Base-by-base conservation (phyloP, 352 stramenopile species). In the Phytophthora fragariae region DNA sequence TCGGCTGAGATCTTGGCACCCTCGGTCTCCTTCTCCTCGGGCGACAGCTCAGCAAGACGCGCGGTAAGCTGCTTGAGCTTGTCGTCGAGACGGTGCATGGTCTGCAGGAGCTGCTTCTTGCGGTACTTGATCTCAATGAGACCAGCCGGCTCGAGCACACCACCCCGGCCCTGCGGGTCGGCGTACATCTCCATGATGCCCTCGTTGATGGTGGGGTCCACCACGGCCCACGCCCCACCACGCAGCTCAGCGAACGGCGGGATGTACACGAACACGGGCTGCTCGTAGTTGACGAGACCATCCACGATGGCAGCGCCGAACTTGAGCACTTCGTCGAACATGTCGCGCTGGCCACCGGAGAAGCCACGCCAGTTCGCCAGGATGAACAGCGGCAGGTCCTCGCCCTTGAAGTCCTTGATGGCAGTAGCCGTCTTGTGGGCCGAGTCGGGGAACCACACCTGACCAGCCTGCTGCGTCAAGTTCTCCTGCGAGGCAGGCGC, bases 311-410 rank as follows among this genome's bases (percentile, higher is more conserved):
- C 91, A n/a, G 97, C 97, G 44, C 98, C 98, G 77, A 99, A 99
- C 85, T 99, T 99, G 72, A 99, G 94, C 68, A 99, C 97, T 82
- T 99, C 98, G 78, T 99, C 97, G 83, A 99, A 99, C 98, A 99
- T 99, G 76, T 99, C 98, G 65, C 98, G 90, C 83, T 99, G 98
- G 19, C 98, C 98, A 58, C 98, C 98, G 33, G 96, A 99, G 85
- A 99, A 99, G 54, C 98, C 98, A 76, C 98, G 92, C 98, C 98
- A 99, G 89, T 99, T 99, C 47, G 98, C 98, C 65, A 99, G 98
- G 63, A 99, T 99, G 68, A 99, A 99, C 19, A 99, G 84, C 65
- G 98, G 98, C 52, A 99, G 85, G 72, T 99, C 98, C 79, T 99
- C 98, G 27, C 95, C 96, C 72, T 99, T 91, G 82, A 99, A 99